phyloP scores from a whole-genome alignment of 306 rosid genomes.

The Quercus aquifolioides region DNA sequence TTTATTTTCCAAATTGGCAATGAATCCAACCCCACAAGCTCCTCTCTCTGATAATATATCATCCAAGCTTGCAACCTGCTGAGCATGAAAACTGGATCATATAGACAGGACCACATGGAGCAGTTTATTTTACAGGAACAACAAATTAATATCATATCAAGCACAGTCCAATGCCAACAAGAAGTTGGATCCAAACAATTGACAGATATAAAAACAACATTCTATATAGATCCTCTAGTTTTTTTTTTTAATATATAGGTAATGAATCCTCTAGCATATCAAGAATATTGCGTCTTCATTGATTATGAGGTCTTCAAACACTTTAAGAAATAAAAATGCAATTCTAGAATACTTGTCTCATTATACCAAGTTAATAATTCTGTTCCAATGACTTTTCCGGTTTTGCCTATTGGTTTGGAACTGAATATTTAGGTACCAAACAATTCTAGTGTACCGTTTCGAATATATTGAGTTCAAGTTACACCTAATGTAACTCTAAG shows the following conservation, averaged over 20 bases:
- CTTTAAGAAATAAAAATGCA: background rate
- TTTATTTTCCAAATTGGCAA: slow-evolving; percentile 89
- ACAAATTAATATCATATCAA: slow-evolving; percentile 11
- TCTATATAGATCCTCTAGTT: background rate
- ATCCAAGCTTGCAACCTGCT: slow-evolving; percentile 77
- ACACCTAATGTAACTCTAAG: no score
- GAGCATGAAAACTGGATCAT: slow-evolving; percentile 33
- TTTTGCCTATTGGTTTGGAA: no score
- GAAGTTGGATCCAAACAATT: slow-evolving; percentile 3
- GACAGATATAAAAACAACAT: background rate
- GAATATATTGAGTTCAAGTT: no score
- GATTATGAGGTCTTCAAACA: slow-evolving; percentile 4
- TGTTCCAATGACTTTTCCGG: no score
- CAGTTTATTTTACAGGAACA: slow-evolving; percentile 27
- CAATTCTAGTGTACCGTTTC: no score
- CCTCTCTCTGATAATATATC: slow-evolving; percentile 95
- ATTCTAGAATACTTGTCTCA: background rate
- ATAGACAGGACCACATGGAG: slow-evolving; percentile 9
- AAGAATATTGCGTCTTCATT: background rate
- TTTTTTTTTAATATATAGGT: no score
- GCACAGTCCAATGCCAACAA: slow-evolving; percentile 14
- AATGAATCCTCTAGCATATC: background rate
- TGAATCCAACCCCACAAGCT: slow-evolving; percentile 97
- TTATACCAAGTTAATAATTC: background rate
- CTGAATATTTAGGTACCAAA: no score